phyloP scores from a whole-genome alignment of 140 eudicot genomes.

The Anethum foeniculum region DNA sequence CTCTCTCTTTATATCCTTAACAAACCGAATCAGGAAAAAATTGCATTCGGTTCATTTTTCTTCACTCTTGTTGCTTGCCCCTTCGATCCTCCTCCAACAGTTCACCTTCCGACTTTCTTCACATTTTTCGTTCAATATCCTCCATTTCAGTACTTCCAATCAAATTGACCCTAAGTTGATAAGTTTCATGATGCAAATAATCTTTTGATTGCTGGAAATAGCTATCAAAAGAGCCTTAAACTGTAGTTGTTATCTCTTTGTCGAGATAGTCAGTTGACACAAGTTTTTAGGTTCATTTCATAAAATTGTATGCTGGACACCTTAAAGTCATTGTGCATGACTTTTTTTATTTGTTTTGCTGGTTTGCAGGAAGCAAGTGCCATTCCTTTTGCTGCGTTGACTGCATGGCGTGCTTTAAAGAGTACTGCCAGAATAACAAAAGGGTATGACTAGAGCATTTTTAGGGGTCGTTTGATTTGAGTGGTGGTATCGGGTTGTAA shows the following conservation, averaged over 20 bases:
- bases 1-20: not conserved
- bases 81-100: not conserved
- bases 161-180: not conserved
- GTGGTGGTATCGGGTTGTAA: no score
- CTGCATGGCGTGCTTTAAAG: conserved; percentile 98
- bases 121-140: not conserved
- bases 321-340: not conserved
- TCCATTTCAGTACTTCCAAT: not conserved
- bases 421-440: conserved; percentile 68
- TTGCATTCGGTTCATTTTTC: not conserved
- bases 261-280: not conserved
- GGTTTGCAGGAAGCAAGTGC: conserved; percentile 81
- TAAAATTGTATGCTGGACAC: not conserved
- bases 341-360: not conserved
- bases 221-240: not conserved
- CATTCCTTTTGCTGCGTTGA: conserved; percentile 91
- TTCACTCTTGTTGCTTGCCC: not conserved
- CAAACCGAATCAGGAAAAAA: not conserved
- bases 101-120: not conserved
- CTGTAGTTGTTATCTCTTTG: not conserved
- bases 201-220: not conserved
- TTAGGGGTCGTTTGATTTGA: not conserved
- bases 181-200: not conserved
- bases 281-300: not conserved
- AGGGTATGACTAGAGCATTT: conserved; percentile 48